Evolutionary conservation across 1,284 basidiomycete species (phyloP).

Genomic region (Cryptococcus neoformans): DNA sequence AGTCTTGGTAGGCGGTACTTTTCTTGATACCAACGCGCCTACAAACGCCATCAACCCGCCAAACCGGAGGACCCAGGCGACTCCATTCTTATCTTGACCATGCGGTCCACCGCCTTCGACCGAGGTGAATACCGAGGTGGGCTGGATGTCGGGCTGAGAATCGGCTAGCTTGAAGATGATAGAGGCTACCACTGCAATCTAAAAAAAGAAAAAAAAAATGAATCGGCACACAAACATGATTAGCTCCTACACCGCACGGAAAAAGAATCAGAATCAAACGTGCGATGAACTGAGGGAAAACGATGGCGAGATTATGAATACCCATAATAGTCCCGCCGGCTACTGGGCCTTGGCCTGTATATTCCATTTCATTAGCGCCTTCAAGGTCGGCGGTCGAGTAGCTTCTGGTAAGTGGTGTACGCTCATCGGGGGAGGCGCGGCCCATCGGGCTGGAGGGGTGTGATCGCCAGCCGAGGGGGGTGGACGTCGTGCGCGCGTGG

Average conservation of each 20-base stretch:
- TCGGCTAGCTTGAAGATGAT: constrained; percentile 81
- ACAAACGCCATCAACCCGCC: constrained; percentile 79
- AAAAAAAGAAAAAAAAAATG: not conserved
- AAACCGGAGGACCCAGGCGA: constrained; percentile 90
- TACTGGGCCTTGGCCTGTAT: constrained; percentile 56
- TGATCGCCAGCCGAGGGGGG: constrained; percentile 45
- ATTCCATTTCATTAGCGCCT: constrained; percentile 50
- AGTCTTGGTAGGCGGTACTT: constrained; percentile 78
- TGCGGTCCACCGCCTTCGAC: constrained; percentile 39
- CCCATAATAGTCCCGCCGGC: constrained; percentile 94
- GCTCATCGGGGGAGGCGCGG: constrained; percentile 49
- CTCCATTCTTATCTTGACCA: constrained; percentile 73
- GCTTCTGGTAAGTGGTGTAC: constrained; percentile 62
- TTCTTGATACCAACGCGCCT: constrained; percentile 70
- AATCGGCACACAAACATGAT: not conserved
- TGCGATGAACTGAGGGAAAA: constrained; percentile 87
- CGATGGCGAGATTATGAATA: constrained; percentile 92
- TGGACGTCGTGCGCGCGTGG: constrained; percentile 54
- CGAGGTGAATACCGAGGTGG: constrained; percentile 32
- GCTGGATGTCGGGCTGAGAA: constrained; percentile 40
- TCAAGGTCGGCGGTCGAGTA: constrained; percentile 59
- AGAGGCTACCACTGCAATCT: constrained; percentile 87
- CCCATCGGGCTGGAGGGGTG: constrained; percentile 26
- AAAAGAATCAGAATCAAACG: constrained; percentile 38
- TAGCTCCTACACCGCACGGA: not conserved